Evolutionary conservation across 108 stramenopile species (phyloP), one percentile per base, ranked within the genome.

Genomic region (Pseudonitzschia delicatissima): DNA sequence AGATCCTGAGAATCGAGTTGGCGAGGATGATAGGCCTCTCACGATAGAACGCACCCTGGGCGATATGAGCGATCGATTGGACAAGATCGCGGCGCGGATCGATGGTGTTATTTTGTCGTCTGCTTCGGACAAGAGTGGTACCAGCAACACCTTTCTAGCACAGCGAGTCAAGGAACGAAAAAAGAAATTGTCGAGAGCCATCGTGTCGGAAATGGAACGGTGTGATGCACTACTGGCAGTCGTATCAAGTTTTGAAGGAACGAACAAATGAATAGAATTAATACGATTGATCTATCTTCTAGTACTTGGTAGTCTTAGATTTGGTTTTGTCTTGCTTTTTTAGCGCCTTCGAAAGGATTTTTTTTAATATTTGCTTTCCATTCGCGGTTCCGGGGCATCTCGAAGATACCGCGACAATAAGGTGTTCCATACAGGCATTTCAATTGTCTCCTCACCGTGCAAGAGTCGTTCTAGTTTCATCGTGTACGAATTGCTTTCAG

Each of bases 401-500:
- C 20, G 31, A n/a, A 74, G 35, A 7, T 90, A 45, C 17, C 21
- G 40, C 5, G 94, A 94, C 27, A 98, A 89, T 8, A 91, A 95
- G 36, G 96, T 90, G 76, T 98, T 93, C 25, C 96, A 95, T 23
- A 84, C 77, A 33, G 74, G 78, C 28, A 81, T 72, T 62, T 80
- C 72, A 44, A 72, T 60, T 32, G 64, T 67, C 37, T 71, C 66
- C 64, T 79, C 73, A 31, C 73, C 73, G 9, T 36, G 32, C 17
- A 51, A 32, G 23, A 74, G 32, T 26, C 67, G 52, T 50, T 67
- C 48, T 7, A 74, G 60, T 40, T 62, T 67, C 36, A 55, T 58
- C 23, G 66, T 67, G 29, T 58, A 74, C 17, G 47, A 45, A 17
- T 52, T 42, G 59, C 73, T 67, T 6, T 67, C 59, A 21, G 28